phyloP scores from a whole-genome alignment of 139 green algal species.

The Desmodesmus armatus region DNA sequence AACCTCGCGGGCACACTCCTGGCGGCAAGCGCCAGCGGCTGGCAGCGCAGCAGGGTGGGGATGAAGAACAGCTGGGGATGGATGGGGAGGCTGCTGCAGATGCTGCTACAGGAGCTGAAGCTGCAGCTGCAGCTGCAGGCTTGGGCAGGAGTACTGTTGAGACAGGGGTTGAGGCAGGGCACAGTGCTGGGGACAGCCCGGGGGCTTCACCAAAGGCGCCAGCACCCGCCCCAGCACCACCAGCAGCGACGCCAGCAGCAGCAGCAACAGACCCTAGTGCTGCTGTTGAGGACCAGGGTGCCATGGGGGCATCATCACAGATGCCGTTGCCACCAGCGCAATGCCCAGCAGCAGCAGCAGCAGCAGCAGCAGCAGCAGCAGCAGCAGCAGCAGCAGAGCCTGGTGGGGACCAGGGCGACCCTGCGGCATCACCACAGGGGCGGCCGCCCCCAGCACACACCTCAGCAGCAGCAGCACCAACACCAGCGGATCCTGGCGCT shows the following conservation, averaged over 20 bases:
- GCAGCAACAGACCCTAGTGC: neutral
- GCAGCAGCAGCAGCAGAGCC: neutral
- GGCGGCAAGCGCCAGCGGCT: neutral
- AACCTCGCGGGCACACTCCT: too few relatives aligned
- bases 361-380: neutral
- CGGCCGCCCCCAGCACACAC: neutral
- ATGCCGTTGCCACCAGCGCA: too few relatives aligned
- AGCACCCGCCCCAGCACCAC: neutral
- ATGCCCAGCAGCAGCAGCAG: neutral
- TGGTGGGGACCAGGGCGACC: neutral
- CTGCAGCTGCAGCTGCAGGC: too few relatives aligned
- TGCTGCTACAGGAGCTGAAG: too few relatives aligned
- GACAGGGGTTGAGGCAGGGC: too few relatives aligned
- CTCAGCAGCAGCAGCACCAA: neutral
- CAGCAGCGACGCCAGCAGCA: neutral
- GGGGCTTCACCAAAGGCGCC: too few relatives aligned
- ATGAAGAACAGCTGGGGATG: too few relatives aligned
- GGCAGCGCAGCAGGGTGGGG: constrained; percentile 8
- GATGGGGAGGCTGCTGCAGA: too few relatives aligned
- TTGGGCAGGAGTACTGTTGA: too few relatives aligned
- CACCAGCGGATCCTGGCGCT: neutral
- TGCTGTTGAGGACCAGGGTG: too few relatives aligned
- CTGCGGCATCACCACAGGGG: neutral
- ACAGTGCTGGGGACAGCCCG: too few relatives aligned
- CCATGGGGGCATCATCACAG: too few relatives aligned